A percentile compares a stretch with the other conserved stretches of the same genome.
phyloP scores from a whole-genome alignment of 305 asterid genomes.

The Fraxinus ornus region DNA sequence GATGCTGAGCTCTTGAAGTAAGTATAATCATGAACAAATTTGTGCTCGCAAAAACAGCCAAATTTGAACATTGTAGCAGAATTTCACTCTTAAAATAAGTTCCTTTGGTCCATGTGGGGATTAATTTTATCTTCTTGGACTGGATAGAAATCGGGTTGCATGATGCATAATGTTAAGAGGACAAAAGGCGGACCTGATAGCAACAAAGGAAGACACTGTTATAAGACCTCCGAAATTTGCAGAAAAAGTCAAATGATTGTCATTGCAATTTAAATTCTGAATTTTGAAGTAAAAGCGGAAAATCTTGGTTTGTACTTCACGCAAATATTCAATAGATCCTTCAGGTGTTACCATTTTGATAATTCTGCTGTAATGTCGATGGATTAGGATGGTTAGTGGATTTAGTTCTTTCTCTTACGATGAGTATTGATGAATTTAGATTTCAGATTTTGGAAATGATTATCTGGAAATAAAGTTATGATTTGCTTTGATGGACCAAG shows the following conservation, averaged over 20 bases:
- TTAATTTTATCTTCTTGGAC: not conserved
- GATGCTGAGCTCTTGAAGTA: conserved; percentile 40
- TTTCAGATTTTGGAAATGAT: not conserved
- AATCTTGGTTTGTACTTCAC: not conserved
- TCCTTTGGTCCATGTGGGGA: not conserved
- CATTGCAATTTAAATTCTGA: not conserved
- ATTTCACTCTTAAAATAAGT: not conserved
- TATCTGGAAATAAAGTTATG: not conserved
- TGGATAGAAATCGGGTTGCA: not conserved
- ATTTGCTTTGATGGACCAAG: not conserved
- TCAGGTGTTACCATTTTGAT: not conserved
- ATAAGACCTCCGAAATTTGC: not conserved
- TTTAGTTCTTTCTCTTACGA: not conserved
- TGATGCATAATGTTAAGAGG: not conserved
- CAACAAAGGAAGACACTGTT: not conserved
- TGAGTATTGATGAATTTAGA: not conserved
- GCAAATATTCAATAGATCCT: not conserved
- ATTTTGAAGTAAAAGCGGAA: not conserved
- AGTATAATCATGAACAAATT: conserved; percentile 25
- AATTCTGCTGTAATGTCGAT: not conserved
- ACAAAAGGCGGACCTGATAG: not conserved
- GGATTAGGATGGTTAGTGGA: not conserved
- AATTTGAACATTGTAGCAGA: not conserved
- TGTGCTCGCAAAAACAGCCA: not conserved
- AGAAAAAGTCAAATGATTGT: not conserved